A percentile compares a stretch with the other conserved stretches of the same genome.
Evolutionary conservation across 225 moss, liverwort and hornwort genomes (phyloP).

Genomic region (Rhytidiadelphus loreus): DNA sequence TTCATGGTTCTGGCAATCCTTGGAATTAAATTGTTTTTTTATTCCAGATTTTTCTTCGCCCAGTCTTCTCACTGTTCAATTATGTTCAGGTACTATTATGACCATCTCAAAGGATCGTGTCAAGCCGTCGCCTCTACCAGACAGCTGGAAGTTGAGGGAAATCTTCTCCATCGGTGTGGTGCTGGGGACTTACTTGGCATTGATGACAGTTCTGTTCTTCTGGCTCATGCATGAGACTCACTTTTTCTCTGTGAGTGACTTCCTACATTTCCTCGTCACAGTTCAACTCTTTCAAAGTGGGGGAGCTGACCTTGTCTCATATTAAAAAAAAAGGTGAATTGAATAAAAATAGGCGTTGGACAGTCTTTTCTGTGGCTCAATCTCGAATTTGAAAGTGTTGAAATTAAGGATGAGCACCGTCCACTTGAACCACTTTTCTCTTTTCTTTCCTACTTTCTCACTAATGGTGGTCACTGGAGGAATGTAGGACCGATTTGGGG

Average conservation of each 20-base stretch:
- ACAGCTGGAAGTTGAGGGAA: slow-evolving; percentile 73
- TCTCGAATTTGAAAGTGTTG: neutral
- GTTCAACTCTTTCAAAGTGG: neutral
- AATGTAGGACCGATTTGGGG: slow-evolving; percentile 31
- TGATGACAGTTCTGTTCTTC: slow-evolving; percentile 67
- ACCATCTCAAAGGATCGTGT: slow-evolving; percentile 78
- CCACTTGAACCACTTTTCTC: neutral
- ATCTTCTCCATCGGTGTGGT: slow-evolving; percentile 72
- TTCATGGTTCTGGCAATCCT: neutral
- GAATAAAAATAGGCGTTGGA: neutral
- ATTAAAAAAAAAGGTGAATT: neutral
- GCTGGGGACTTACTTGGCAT: slow-evolving; percentile 54
- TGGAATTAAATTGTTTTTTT: neutral
- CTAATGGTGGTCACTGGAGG: neutral
- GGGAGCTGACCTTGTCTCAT: neutral
- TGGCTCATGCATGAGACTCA: slow-evolving; percentile 35
- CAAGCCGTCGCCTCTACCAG: slow-evolving; percentile 67
- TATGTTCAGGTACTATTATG: slow-evolving; percentile 58
- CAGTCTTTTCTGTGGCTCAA: neutral
- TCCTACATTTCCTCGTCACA: neutral
- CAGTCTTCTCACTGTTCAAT: neutral
- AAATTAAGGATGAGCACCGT: neutral
- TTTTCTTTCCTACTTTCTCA: neutral
- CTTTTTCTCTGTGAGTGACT: slow-evolving; percentile 28
- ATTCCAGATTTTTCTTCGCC: neutral